Conservation (phyloP, 257 asterid species). For the Plantago major region DNA sequence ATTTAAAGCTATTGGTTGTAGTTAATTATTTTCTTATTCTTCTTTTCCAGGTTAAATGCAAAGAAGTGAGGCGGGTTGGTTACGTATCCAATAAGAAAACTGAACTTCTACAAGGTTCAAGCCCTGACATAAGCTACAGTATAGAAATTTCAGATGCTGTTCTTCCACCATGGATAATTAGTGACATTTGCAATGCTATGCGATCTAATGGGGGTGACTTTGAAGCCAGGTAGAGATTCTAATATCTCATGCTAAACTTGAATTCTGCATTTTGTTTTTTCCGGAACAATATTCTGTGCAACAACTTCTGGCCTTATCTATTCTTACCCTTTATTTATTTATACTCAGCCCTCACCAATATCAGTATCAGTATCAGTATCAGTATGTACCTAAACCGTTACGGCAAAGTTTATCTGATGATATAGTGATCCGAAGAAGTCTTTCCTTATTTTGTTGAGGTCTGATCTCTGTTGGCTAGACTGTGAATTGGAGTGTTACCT, state of each 20-base stretch:
- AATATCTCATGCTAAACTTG: slow-evolving; percentile 12
- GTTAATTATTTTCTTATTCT: slow-evolving; percentile 3
- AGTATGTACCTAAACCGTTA: background rate
- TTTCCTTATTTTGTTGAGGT: background rate
- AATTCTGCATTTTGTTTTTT: slow-evolving; percentile 6
- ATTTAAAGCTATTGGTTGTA: background rate
- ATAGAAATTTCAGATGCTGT: slow-evolving; percentile 69
- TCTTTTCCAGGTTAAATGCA: slow-evolving; percentile 69
- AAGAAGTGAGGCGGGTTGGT: slow-evolving; percentile 71
- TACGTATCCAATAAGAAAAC: slow-evolving; percentile 29
- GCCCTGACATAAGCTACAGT: slow-evolving; percentile 62
- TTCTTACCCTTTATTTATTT: background rate
- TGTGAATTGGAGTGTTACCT: too few relatives aligned
- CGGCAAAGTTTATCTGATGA: background rate
- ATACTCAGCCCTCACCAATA: background rate
- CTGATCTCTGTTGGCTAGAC: background rate
- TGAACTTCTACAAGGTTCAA: slow-evolving; percentile 38
- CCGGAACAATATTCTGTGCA: background rate
- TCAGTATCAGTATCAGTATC: too few relatives aligned
- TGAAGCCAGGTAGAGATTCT: slow-evolving; percentile 64
- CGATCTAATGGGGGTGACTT: slow-evolving; percentile 55
- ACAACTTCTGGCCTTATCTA: background rate
- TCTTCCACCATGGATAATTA: slow-evolving; percentile 85
- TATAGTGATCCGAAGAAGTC: too few relatives aligned
- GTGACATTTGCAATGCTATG: slow-evolving; percentile 63